These are phyloP conservation scores for Diaporthe ampelina DNA, from an alignment of 2,329 filamentous ascomycete genomes.

Conservation along the genomic window DNA sequence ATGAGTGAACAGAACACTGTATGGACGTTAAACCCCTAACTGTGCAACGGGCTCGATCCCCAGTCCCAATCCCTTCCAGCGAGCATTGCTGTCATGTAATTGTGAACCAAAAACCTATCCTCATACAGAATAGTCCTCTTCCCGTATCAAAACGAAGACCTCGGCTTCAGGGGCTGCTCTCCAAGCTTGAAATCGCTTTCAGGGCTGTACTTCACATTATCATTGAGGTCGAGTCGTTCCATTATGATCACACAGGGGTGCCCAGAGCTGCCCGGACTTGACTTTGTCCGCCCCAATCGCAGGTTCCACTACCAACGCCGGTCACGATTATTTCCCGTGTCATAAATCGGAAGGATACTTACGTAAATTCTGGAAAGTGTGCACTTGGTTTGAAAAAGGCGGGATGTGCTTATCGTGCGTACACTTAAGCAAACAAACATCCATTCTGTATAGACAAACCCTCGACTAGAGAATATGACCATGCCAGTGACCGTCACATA, in stretches of 20 bases:
- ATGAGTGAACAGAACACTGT: too few species aligned
- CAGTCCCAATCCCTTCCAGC: too few species aligned
- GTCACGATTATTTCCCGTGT: background rate
- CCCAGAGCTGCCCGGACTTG: conserved; percentile 5
- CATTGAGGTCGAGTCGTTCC: background rate
- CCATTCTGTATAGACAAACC: background rate
- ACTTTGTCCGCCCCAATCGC: conserved; percentile 7
- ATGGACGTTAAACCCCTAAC: too few species aligned
- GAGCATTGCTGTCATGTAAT: too few species aligned
- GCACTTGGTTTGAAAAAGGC: background rate
- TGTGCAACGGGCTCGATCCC: too few species aligned
- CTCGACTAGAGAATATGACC: too few species aligned
- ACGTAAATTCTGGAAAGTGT: background rate
- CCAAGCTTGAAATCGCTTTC: background rate
- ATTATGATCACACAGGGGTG: background rate
- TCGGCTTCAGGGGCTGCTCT: too few species aligned
- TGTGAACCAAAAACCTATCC: too few species aligned
- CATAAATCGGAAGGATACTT: background rate
- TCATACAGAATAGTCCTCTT: too few species aligned
- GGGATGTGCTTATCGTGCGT: background rate
- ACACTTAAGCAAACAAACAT: background rate
- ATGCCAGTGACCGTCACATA: too few species aligned
- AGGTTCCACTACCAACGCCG: background rate
- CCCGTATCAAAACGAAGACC: too few species aligned
- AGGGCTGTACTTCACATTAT: background rate